phyloP scores from a whole-genome alignment of 192 early-diverging fungal genomes.

The Entomortierella lignicola region DNA sequence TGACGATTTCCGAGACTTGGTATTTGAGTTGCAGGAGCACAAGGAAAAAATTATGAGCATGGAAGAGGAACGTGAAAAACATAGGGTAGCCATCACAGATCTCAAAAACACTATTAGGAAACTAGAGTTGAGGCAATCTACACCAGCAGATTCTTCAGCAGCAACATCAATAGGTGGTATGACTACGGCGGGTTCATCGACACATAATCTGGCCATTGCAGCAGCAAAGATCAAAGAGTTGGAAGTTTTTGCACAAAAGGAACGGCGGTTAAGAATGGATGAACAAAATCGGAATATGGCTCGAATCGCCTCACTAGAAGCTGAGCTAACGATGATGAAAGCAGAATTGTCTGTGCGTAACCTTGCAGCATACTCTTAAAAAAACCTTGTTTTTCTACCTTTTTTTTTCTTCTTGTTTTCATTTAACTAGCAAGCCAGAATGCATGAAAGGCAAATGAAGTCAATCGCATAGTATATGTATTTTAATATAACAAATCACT shows the following conservation, averaged over 20 bases:
- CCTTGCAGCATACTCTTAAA: slow-evolving; percentile 25
- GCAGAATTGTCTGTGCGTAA: slow-evolving; percentile 55
- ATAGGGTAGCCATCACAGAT: slow-evolving; percentile 11
- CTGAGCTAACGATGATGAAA: slow-evolving; percentile 57
- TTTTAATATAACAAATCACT: too few species aligned
- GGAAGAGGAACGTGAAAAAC: slow-evolving; percentile 35
- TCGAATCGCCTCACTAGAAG: slow-evolving; percentile 44
- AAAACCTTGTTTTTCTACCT: background rate
- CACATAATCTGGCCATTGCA: background rate
- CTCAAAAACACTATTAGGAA: slow-evolving; percentile 27
- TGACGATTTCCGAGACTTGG: slow-evolving; percentile 36
- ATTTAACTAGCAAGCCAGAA: too few species aligned
- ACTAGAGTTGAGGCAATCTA: slow-evolving; percentile 12
- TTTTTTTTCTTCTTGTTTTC: background rate
- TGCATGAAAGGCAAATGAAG: too few species aligned
- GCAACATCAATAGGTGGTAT: background rate
- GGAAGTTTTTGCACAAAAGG: slow-evolving; percentile 37
- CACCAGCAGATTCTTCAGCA: background rate
- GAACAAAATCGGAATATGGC: slow-evolving; percentile 40
- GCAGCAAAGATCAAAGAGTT: slow-evolving; percentile 31
- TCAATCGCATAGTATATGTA: too few species aligned
- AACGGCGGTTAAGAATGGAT: slow-evolving; percentile 35
- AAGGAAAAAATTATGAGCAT: slow-evolving; percentile 34
- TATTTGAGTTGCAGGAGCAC: slow-evolving; percentile 43
- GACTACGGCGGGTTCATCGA: too few species aligned